phyloP scores from a whole-genome alignment of 441 rosid genomes.

The Biscutella auriculata region DNA sequence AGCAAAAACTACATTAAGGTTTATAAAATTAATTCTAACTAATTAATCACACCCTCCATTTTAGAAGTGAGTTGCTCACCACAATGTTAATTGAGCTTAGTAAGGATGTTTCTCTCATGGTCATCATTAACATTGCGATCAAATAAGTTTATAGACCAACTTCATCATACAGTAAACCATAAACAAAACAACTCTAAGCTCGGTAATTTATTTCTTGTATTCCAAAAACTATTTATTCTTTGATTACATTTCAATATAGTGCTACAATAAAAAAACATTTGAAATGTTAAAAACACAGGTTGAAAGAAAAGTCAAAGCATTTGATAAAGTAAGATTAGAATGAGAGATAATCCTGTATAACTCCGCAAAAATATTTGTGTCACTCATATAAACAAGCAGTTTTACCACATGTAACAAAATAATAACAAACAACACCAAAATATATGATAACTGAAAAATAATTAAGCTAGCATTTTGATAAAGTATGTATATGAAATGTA shows the following conservation, averaged over 20 bases:
- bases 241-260: too few relatives aligned
- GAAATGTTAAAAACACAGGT: too few relatives aligned
- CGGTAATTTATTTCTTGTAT: neutral
- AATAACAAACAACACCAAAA: neutral
- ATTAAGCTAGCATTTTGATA: neutral
- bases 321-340: neutral
- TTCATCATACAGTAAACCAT: constrained; percentile 52
- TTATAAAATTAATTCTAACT: too few relatives aligned
- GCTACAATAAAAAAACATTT: too few relatives aligned
- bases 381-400: constrained; percentile 53
- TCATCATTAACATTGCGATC: constrained; percentile 93
- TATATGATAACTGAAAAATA: neutral
- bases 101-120: constrained; percentile 83
- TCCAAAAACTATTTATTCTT: too few relatives aligned
- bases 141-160: constrained; percentile 84
- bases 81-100: constrained; percentile 89
- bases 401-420: constrained; percentile 42
- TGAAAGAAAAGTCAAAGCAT: too few relatives aligned
- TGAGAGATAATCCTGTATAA: constrained; percentile 49
- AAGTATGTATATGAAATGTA: too few relatives aligned
- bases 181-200: constrained; percentile 1
- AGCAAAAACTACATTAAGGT: too few relatives aligned
- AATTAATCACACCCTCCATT: constrained; percentile 99
- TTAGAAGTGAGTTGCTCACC: constrained; percentile 96
- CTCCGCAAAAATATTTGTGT: constrained; percentile 88